Conservation (phyloP, 371 early-diverging fungal species). For the Saksenaea vasiformis region DNA sequence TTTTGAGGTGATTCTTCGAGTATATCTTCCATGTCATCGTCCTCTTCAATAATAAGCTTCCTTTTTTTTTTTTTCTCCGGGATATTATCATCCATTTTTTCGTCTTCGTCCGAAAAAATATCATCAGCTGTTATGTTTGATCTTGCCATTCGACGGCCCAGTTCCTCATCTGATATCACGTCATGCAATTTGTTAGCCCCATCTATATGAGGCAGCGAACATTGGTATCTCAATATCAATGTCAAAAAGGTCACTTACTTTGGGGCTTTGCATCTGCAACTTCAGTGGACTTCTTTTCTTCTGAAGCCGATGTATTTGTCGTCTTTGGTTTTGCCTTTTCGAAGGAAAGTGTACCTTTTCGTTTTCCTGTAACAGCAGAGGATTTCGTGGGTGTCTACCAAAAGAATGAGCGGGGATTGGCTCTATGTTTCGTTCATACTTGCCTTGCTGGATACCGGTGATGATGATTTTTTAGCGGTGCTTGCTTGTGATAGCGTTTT, state of each 20-base stretch:
- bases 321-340: not conserved
- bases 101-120: slow-evolving; percentile 25
- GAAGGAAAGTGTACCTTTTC: slow-evolving; percentile 8
- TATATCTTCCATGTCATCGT: slow-evolving; percentile 25
- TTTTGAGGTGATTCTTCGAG: slow-evolving; percentile 14
- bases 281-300: not conserved
- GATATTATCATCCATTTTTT: slow-evolving; percentile 15
- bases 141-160: not conserved
- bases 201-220: not conserved
- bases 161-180: not conserved
- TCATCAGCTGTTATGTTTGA: slow-evolving; percentile 8
- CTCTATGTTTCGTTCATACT: not conserved
- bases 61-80: slow-evolving; percentile 4
- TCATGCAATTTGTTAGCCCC: not conserved
- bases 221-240: not conserved
- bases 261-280: not conserved
- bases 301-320: not conserved
- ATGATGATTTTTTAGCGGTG: not conserved
- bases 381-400: not conserved
- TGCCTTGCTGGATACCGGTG: not conserved
- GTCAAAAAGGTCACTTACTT: not conserved
- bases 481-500: not conserved
- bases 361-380: slow-evolving; percentile 4
- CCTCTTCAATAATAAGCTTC: slow-evolving; percentile 12
- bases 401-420: not conserved